Conservation (phyloP, 2,329 filamentous ascomycete species). For the Paecilomyces sp. region DNA sequence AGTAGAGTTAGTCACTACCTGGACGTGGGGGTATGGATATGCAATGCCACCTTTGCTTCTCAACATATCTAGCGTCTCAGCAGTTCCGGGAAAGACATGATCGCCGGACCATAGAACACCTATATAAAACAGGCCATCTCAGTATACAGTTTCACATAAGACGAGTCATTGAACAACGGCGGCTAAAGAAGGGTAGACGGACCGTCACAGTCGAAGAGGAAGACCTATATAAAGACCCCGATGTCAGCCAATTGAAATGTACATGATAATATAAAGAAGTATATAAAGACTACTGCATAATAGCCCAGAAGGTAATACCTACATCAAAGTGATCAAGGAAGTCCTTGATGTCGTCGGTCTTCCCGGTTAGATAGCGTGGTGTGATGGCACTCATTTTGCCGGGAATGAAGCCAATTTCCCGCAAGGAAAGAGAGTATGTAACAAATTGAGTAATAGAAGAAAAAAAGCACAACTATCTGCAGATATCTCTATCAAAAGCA, state of each 20-base stretch:
- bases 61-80: constrained; percentile 77
- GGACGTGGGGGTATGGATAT: not conserved
- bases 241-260: constrained; percentile 11
- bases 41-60: constrained; percentile 61
- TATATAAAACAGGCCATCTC: constrained; percentile 41
- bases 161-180: not conserved
- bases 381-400: constrained; percentile 2
- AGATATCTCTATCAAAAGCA: not conserved
- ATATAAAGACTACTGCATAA: not conserved
- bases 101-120: constrained; percentile 96
- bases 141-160: constrained; percentile 15
- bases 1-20: constrained; percentile 3
- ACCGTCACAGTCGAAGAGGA: constrained; percentile 98
- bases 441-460: not conserved
- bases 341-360: constrained; percentile 66
- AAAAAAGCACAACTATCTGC: not conserved
- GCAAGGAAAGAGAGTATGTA: not conserved
- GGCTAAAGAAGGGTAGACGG: constrained; percentile 19
- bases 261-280: not conserved
- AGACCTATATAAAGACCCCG: constrained; percentile 53
- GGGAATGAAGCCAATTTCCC: too few relatives aligned
- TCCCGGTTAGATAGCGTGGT: constrained; percentile 65
- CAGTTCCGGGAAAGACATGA: constrained; percentile 74
- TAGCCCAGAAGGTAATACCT: constrained; percentile 36
- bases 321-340: constrained; percentile 93